A percentile compares a stretch with the other conserved stretches of the same genome.
These are phyloP conservation scores for Tetradesmus lagerheimii DNA, from an alignment of 139 green algal species.

Conservation along the genomic window DNA sequence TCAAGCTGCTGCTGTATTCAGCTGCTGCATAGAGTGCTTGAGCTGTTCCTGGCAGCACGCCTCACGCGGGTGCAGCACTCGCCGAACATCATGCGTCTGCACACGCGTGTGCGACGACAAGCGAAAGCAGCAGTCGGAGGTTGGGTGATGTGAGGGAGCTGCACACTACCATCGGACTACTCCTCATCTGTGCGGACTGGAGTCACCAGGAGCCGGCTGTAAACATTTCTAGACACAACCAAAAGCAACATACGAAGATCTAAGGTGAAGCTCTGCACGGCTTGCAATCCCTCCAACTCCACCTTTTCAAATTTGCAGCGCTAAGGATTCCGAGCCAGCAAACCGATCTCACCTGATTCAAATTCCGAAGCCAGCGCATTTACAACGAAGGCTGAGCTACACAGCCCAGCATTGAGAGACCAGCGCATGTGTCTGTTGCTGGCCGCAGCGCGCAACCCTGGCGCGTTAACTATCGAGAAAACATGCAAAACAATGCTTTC, in stretches of 20 bases:
- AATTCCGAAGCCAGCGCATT: background rate
- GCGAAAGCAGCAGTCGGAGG: background rate
- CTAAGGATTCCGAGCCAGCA: background rate
- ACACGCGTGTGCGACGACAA: background rate
- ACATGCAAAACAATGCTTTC: no score
- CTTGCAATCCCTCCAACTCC: background rate
- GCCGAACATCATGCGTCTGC: background rate
- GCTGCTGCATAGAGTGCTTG: background rate
- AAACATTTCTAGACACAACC: background rate
- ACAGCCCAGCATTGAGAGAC: background rate
- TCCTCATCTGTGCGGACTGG: background rate
- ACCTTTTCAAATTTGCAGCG: background rate
- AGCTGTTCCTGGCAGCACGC: background rate
- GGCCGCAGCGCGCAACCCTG: background rate
- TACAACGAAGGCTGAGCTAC: background rate
- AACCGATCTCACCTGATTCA: background rate
- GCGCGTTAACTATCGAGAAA: background rate
- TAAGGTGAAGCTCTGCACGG: background rate
- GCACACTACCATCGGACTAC: background rate
- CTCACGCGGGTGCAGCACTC: background rate
- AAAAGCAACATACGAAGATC: background rate
- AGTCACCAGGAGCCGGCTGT: no score
- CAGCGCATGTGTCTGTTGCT: background rate
- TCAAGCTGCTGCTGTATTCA: background rate
- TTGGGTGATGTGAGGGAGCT: background rate